Base-by-base conservation (phyloP, 1,284 basidiomycete species). In the Irpex sp. region DNA sequence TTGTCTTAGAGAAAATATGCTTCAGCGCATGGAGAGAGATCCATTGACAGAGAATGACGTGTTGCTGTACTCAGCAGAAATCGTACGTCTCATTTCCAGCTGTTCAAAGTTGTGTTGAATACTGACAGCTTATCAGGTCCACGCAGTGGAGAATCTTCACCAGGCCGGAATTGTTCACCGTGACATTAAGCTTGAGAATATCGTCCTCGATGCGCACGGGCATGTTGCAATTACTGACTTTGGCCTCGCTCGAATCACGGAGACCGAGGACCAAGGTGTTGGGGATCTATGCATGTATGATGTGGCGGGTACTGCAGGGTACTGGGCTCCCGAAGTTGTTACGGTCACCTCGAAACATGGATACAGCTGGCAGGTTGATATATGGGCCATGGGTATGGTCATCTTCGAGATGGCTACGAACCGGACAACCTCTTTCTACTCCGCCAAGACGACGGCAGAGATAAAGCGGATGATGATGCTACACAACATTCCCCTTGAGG, bases 201-300 rank as follows among this genome's bases (percentile, higher is more conserved):
- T 73, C 46, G 65, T 73, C 31, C 21, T 73, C 57, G 63, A 60
- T 13, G n/a, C 47, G 0, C 31, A 54, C 43, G 71, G 72, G 8
- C 68, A 66, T 17, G 46, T 68, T 37, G 61, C 65, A 2, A 58
- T 73, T 39, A 59, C 66, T 5, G 72, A 72, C 63, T 68, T 72
- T 43, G 68, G 68, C 7, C 63, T 61, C 13, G 57, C 68, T 9
- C 57, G 50, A 6, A 88, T 85, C 13, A n/a, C 6, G 19, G 58
- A 78, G 76, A 26, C 26, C 26, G 21, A 81, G 83, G 67, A 72
- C 71, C 58, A 69, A 68, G 46, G 79, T 76, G 62, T 75, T 71
- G 17, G 85, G 68, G 26, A 46, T 6, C 17, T 43, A 31, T 31
- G 11, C 15, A 15, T 57, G 39, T 21, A 17, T 17, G 51, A 49